Evolutionary conservation across 1,139 yeast species (phyloP).

Genomic region (Candida tropicalis): DNA sequence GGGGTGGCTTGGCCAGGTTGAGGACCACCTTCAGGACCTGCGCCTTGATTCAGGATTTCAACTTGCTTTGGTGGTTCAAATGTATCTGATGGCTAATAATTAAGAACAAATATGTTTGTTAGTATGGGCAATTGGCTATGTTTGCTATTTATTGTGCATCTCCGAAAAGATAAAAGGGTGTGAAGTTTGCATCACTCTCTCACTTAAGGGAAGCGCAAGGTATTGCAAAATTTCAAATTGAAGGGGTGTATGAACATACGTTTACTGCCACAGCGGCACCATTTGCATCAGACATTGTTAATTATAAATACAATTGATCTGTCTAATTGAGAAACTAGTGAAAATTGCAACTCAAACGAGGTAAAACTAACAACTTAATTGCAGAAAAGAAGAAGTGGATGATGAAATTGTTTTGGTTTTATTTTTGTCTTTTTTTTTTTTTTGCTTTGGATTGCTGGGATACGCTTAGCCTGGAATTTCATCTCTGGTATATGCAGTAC

Average conservation of each 20-base stretch:
- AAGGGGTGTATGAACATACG: background rate
- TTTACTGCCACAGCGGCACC: background rate
- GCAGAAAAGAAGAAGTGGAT: background rate
- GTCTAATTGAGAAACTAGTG: background rate
- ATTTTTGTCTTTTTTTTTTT: background rate
- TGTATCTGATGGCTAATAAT: conserved; percentile 15
- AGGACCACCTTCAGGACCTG: conserved; percentile 12
- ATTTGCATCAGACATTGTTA: background rate
- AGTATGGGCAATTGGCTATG: too few relatives aligned
- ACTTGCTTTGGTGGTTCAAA: conserved; percentile 16
- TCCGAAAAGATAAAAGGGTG: too few relatives aligned
- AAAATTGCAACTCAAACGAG: background rate
- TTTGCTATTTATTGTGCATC: too few relatives aligned
- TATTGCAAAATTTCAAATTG: too few relatives aligned
- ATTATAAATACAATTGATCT: background rate
- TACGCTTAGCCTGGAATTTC: conserved; percentile 4
- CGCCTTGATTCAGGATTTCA: conserved; percentile 13
- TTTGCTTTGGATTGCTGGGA: conserved; percentile 3
- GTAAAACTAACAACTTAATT: too few relatives aligned
- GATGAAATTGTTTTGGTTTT: background rate
- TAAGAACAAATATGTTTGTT: too few relatives aligned
- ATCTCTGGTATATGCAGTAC: conserved; percentile 3
- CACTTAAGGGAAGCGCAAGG: background rate
- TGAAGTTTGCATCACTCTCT: too few relatives aligned
- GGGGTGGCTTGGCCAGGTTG: background rate